phyloP scores from a whole-genome alignment of 2,329 filamentous ascomycete species.

The Hysterium pulicare region DNA sequence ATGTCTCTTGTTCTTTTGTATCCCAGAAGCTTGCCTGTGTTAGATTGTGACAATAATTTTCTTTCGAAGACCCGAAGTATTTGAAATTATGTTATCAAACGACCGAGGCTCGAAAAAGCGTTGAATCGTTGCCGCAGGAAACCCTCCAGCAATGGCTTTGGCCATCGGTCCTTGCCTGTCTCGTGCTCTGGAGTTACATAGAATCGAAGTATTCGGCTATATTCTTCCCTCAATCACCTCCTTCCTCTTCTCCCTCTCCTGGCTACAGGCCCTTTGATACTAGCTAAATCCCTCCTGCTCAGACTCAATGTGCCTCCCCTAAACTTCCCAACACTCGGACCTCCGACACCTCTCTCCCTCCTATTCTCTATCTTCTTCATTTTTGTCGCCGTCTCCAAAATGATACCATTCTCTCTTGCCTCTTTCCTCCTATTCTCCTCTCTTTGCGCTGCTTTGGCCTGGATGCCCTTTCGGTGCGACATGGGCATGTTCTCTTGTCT shows the following conservation, averaged over 20 bases:
- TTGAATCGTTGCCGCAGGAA: background rate
- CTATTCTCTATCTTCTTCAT: slow-evolving; percentile 34
- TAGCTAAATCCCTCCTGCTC: background rate
- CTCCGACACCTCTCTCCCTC: background rate
- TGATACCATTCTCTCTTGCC: slow-evolving; percentile 85
- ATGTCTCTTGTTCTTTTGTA: too few relatives aligned
- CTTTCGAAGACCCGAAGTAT: too few relatives aligned
- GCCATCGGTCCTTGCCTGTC: too few relatives aligned
- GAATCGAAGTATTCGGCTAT: too few relatives aligned
- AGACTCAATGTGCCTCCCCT: background rate
- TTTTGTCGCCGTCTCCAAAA: slow-evolving; percentile 64
- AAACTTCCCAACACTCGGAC: slow-evolving; percentile 1
- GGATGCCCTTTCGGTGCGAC: slow-evolving; percentile 80
- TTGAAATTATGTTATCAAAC: too few relatives aligned
- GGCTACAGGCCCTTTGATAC: background rate
- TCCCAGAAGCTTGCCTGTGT: too few relatives aligned
- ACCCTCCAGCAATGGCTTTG: background rate
- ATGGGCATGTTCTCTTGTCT: slow-evolving; percentile 87
- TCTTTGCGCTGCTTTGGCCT: slow-evolving; percentile 58
- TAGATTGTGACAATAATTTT: too few relatives aligned
- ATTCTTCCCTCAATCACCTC: background rate
- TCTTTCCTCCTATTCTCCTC: slow-evolving; percentile 72
- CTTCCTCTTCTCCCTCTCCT: background rate
- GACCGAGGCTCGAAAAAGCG: background rate
- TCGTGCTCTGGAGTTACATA: too few relatives aligned